Evolutionary conservation across 306 rosid species (phyloP), one percentile per base, ranked within the genome.

Genomic region (Cicer chorassanicum): DNA sequence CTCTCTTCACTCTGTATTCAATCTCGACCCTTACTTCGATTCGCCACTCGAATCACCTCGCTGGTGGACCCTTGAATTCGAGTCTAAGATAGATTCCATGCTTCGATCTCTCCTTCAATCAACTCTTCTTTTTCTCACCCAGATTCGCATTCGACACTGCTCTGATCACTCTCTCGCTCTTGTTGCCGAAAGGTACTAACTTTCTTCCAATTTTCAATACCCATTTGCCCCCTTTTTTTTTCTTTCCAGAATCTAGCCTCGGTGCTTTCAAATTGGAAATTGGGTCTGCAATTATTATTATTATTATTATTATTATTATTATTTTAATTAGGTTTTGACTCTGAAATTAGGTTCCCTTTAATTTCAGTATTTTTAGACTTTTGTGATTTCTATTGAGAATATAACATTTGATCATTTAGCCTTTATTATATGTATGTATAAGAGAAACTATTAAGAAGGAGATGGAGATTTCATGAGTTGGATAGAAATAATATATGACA

Each of bases 31-130:
- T n/a, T 74, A 63, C 34, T 87, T 84, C 75, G 75, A 81, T 54
- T 74, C 87, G 6, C 74, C 48, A 55, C n/a, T 29, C 68, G 96
- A 92, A 50, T 84, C 75, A 18, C 51, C 87, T 51, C 84, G 63
- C 48, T 92, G 89, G 90, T 91, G 97, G 97, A 11, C 77, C 78
- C 86, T 83, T 16, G 80, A 85, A 13, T 92, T 90, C 82, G 89
- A 90, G 82, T 49, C 87, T 6, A 83, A 66, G 43, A 87, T 91
- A 68, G 95, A 94, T 67, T 82, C 90, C 81, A 88, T 91, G 89
- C 96, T 94, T 82, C 89, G 57, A 80, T 92, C 92, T 8, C 88
- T 86, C 14, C 78, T 80, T 29, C 73, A 45, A 21, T 94, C 92
- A 92, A 83, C 87, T 77, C 63, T 76, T 7, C 70, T 79, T 29